A percentile compares a stretch with the other conserved stretches of the same genome.
These are phyloP conservation scores for Solanum sejunctum DNA, from an alignment of 257 asterid species.

Conservation along the genomic window DNA sequence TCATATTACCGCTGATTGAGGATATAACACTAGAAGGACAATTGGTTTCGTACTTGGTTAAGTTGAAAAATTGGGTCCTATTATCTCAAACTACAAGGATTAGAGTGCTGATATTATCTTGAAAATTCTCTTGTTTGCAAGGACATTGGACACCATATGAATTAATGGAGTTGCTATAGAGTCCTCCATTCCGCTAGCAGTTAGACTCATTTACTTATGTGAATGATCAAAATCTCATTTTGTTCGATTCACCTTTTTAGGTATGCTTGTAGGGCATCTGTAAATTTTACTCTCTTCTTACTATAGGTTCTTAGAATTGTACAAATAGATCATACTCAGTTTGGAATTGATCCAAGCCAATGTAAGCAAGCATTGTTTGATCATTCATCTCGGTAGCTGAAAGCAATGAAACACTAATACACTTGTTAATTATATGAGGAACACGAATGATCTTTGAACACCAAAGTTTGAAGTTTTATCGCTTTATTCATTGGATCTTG, in stretches of 20 bases:
- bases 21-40: constrained; percentile 61
- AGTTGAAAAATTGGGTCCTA: constrained; percentile 27
- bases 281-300: constrained; percentile 1
- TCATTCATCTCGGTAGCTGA: not conserved
- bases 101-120: not conserved
- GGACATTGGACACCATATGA: constrained; percentile 82
- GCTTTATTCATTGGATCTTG: no score
- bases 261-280: not conserved
- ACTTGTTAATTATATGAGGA: not conserved
- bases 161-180: constrained; percentile 72
- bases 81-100: not conserved
- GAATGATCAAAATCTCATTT: constrained; percentile 10
- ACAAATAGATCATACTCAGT: constrained; percentile 76
- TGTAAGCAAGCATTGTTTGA: constrained; percentile 33
- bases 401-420: not conserved
- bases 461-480: no score
- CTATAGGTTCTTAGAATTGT: constrained; percentile 86
- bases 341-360: constrained; percentile 81
- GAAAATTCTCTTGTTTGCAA: constrained; percentile 23
- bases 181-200: constrained; percentile 93
- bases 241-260: not conserved
- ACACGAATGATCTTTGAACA: no score
- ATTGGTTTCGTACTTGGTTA: constrained; percentile 61
- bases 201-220: constrained; percentile 93
- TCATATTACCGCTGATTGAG: constrained; percentile 46